phyloP scores from a whole-genome alignment of 108 stramenopile genomes.

The Cyclotella kingstonii region DNA sequence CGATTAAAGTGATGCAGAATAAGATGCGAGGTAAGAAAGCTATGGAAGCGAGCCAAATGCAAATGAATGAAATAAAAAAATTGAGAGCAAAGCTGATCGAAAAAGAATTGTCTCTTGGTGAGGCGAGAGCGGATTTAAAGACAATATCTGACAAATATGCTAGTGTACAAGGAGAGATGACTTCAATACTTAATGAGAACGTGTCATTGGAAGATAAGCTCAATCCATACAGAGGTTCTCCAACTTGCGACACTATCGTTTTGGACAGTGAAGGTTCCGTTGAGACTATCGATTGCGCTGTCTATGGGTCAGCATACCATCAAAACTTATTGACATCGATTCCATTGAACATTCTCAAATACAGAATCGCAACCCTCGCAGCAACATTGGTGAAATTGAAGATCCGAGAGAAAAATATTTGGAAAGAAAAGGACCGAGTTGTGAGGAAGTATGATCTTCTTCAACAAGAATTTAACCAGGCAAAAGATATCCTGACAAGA shows the following conservation, averaged over 20 bases:
- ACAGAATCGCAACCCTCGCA: neutral
- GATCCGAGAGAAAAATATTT: neutral
- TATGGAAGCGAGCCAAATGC: neutral
- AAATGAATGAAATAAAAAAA: neutral
- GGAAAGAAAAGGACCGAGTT: neutral
- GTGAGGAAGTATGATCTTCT: neutral
- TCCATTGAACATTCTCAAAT: neutral
- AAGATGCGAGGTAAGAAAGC: too few relatives aligned
- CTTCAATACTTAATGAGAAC: neutral
- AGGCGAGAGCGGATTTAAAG: conserved; percentile 6
- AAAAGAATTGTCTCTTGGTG: conserved; percentile 9
- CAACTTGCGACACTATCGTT: neutral
- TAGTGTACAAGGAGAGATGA: conserved; percentile 2
- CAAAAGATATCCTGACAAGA: too few relatives aligned
- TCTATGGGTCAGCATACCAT: neutral
- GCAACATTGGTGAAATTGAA: conserved; percentile 3
- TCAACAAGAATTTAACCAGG: conserved; percentile 3
- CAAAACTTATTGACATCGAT: neutral
- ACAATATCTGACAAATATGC: conserved; percentile 3
- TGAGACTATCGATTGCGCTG: conserved; percentile 1
- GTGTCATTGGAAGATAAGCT: neutral
- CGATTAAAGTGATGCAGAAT: too few relatives aligned
- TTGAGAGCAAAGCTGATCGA: conserved; percentile 11
- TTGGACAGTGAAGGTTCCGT: neutral
- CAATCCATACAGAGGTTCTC: neutral